Evolutionary conservation across 805 yeast genomes (phyloP).

Genomic region (Scheffersomyces coipomensis): DNA sequence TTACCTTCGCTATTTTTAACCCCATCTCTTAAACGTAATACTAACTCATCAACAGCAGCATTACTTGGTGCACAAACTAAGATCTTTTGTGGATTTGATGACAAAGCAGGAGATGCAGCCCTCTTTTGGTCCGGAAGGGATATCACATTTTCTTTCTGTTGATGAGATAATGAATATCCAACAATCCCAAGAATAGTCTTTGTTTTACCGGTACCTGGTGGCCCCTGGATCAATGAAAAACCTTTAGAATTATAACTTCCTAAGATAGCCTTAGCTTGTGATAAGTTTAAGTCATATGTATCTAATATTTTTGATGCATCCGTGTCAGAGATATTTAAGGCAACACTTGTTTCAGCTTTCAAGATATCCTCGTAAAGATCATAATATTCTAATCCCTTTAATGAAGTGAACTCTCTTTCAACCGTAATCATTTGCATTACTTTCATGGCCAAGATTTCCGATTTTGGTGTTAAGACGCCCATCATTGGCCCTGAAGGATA

Average conservation of each 20-base stretch:
- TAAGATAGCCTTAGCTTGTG: conserved; percentile 88
- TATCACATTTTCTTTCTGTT: conserved; percentile 15
- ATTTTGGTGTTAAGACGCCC: conserved; percentile 59
- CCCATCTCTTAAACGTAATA: conserved; percentile 75
- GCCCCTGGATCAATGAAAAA: conserved; percentile 92
- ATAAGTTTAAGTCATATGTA: conserved; percentile 66
- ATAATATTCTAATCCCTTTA: conserved; percentile 79
- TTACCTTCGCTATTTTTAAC: conserved; percentile 56
- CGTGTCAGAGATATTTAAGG: conserved; percentile 29
- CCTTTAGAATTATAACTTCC: conserved; percentile 70
- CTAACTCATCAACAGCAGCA: conserved; percentile 97
- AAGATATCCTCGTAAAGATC: conserved; percentile 70
- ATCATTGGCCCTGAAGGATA: conserved; percentile 51
- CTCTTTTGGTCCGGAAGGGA: conserved; percentile 19
- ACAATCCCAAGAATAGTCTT: conserved; percentile 92
- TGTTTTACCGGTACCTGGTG: conserved; percentile 99
- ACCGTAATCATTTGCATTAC: conserved; percentile 87
- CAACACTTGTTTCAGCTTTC: conserved; percentile 57
- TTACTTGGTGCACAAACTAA: conserved; percentile 97
- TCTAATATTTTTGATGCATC: conserved; percentile 41
- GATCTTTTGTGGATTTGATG: conserved; percentile 46
- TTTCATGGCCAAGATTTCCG: conserved; percentile 63
- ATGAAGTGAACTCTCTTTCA: conserved; percentile 87
- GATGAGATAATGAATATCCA: conserved; percentile 63
- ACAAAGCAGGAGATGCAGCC: conserved; percentile 27